Conservation (phyloP, 257 asterid species). For the Plantago major region DNA sequence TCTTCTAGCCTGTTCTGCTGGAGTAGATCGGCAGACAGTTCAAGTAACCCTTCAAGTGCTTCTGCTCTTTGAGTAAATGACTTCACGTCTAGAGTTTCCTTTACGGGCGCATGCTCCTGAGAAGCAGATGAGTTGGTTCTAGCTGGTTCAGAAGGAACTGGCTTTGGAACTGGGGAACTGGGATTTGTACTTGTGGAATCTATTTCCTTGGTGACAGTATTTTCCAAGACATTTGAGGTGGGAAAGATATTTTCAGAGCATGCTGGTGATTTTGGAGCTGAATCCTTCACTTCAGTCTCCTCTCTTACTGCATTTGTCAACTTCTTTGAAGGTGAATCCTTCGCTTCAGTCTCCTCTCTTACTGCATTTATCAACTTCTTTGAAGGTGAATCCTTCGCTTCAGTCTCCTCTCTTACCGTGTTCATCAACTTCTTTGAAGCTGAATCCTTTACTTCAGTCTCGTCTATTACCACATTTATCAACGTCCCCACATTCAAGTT, state of each 20-base stretch:
- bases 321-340: slow-evolving; percentile 19
- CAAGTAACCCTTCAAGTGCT: slow-evolving; percentile 91
- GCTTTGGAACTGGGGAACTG: slow-evolving; percentile 18
- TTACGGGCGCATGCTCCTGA: slow-evolving; percentile 44
- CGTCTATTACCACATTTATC: slow-evolving; percentile 44
- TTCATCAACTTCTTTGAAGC: slow-evolving; percentile 18
- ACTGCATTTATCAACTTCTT: slow-evolving; percentile 24
- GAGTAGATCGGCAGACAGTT: slow-evolving; percentile 93
- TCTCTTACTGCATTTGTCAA: slow-evolving; percentile 15
- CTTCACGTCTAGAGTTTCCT: slow-evolving; percentile 68
- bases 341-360: slow-evolving; percentile 44
- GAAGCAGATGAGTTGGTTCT: slow-evolving; percentile 25
- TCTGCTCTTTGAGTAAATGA: slow-evolving; percentile 92
- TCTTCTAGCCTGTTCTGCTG: slow-evolving; percentile 85
- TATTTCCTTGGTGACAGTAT: slow-evolving; percentile 44
- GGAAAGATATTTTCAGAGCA: slow-evolving; percentile 24
- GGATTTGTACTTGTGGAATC: slow-evolving; percentile 30
- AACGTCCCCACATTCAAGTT: slow-evolving; percentile 37
- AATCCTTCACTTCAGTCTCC: slow-evolving; percentile 37
- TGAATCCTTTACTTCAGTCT: slow-evolving; percentile 35
- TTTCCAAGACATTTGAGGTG: slow-evolving; percentile 33
- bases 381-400: slow-evolving; percentile 29
- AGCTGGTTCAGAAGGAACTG: slow-evolving; percentile 33
- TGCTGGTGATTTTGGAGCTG: slow-evolving; percentile 22
- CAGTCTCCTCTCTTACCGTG: slow-evolving; percentile 46